Conservation (phyloP, 176 grass and related monocot species). For the Metroxylon sagu region DNA sequence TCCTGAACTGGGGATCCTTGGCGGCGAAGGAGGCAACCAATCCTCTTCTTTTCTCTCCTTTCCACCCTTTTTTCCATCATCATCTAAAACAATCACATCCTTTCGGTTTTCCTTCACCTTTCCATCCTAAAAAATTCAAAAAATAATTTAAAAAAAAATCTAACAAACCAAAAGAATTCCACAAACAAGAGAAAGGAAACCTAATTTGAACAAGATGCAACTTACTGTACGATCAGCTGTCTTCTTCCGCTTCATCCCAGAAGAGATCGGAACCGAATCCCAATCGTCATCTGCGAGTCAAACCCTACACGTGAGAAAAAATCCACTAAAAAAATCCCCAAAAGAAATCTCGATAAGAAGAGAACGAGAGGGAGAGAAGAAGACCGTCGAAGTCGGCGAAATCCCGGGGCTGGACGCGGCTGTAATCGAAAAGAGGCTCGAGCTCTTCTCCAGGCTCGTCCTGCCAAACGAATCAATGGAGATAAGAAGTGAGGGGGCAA, state of each 20-base stretch:
- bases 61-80: slow-evolving; percentile 1
- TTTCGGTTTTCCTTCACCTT: slow-evolving; percentile 12
- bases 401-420: slow-evolving; percentile 47
- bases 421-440: slow-evolving; percentile 92
- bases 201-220: slow-evolving; percentile 1
- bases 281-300: slow-evolving; percentile 45
- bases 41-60: slow-evolving; percentile 36
- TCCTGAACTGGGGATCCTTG: slow-evolving; percentile 22
- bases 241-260: slow-evolving; percentile 47
- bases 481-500: no score
- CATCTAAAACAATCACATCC: slow-evolving; percentile 21
- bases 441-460: slow-evolving; percentile 46
- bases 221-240: background rate
- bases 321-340: no score
- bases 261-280: slow-evolving; percentile 53
- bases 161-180: background rate
- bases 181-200: background rate
- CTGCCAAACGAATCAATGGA: background rate
- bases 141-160: slow-evolving; percentile 7
- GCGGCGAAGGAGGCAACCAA: slow-evolving; percentile 59
- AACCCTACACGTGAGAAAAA: slow-evolving; percentile 8
- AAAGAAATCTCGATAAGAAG: no score
- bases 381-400: slow-evolving; percentile 64
- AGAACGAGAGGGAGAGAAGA: background rate
- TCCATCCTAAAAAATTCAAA: background rate